Conservation (phyloP, 2,329 filamentous ascomycete genomes). For the Ophiosphaerella narmari region DNA sequence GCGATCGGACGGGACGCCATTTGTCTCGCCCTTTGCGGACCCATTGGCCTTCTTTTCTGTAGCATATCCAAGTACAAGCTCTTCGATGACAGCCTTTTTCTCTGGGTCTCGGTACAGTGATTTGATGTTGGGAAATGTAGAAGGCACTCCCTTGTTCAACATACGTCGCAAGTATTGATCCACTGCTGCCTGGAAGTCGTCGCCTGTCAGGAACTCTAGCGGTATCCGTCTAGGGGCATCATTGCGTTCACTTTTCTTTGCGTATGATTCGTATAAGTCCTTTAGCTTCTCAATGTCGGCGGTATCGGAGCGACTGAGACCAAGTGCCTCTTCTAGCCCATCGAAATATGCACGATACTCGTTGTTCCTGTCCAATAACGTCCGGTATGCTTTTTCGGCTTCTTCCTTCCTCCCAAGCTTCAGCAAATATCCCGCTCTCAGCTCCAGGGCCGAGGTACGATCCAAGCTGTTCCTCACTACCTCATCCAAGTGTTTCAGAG, state of each 20-base stretch:
- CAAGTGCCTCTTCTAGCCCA: slow-evolving; percentile 71
- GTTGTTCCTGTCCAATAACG: slow-evolving; percentile 81
- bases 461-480: slow-evolving; percentile 80
- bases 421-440: slow-evolving; percentile 81
- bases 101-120: slow-evolving; percentile 78
- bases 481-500: slow-evolving; percentile 82
- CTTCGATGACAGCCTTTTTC: slow-evolving; percentile 78
- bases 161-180: slow-evolving; percentile 80
- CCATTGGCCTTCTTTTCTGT: slow-evolving; percentile 60
- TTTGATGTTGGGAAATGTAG: slow-evolving; percentile 96
- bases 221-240: slow-evolving; percentile 87
- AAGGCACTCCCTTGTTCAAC: slow-evolving; percentile 91
- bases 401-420: slow-evolving; percentile 78
- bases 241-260: slow-evolving; percentile 76
- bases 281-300: slow-evolving; percentile 72
- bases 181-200: slow-evolving; percentile 78
- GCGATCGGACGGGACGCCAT: slow-evolving; percentile 57
- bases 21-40: slow-evolving; percentile 53
- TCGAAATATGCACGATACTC: slow-evolving; percentile 89
- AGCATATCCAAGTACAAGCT: slow-evolving; percentile 79
- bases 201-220: slow-evolving; percentile 80
- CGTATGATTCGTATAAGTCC: slow-evolving; percentile 80
- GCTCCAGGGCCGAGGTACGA: slow-evolving; percentile 81
- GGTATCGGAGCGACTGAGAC: slow-evolving; percentile 63
- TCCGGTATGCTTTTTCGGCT: slow-evolving; percentile 78